Base-by-base conservation (phyloP, 1,284 basidiomycete genomes). In the Tylopilus microsporus region DNA sequence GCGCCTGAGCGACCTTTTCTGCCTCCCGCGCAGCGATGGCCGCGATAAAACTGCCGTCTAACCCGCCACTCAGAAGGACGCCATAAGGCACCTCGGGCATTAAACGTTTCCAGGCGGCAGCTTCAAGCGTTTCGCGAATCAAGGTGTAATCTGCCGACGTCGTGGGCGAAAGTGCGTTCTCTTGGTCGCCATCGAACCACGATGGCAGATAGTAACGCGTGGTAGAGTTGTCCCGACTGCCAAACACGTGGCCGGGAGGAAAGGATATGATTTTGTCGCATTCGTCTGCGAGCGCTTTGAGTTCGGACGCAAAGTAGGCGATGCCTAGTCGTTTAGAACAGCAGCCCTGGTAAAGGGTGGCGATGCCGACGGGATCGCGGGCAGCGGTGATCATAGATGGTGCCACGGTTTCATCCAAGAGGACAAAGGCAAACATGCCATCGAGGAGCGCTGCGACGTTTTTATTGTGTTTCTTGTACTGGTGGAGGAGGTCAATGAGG, bases 81-180 rank as follows among this genome's bases (percentile, higher is more conserved):
- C 97, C 97, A 69, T 98, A 99, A 13, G 97, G 97, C 3, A 99
- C 97, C 75, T 99, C 97, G 56, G 92, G 94, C 97, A 99, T 99
- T 58, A 99, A 78, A 57, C 97, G 83, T 77, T 99, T 99, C 68
- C 88, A 85, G 49, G 99, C 97, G 13, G 97, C 93, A 55, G 82
- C 87, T 76, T 99, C 97, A 42, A 99, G 82, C 1, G 88, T 82
- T 73, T 92, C 86, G 50, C 94, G 84, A 47, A 98, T 75, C 41
- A 83, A 73, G 19, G 79, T 87, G 60, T 91, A 77, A 73, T 99
- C 87, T 19, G 81, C 83, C 8, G 83, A 70, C 52, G 77, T 82
- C 59, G 83, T 83, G 41, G 94, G 92, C 76, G 25, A 77, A 73
- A 11, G 78, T 74, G 51, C 82, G 79, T 58, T 89, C 86, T 49